Evolutionary conservation across 2,329 filamentous ascomycete species (phyloP), one percentile per base, ranked within the genome.

Genomic region (Xylogone sp.): DNA sequence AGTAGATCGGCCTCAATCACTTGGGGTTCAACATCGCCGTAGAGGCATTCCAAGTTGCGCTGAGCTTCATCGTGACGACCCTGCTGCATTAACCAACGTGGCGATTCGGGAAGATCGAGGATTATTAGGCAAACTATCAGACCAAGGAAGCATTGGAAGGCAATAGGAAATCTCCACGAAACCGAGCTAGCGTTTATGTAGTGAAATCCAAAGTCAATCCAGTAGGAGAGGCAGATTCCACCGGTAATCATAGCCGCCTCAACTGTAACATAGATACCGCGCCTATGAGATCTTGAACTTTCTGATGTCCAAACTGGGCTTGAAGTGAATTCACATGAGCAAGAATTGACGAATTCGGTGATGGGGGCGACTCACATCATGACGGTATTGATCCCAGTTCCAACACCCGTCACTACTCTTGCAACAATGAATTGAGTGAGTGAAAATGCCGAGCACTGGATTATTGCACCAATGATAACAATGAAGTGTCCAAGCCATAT

Each of bases 81-180:
- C 49, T 79, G 68, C 66, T 87, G 88, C 68, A 88, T 72, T 6
- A 89, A 76, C 70, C 77, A 89, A 10, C 86, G 82, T 0, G 86
- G 86, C 0, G 84, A 88, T 65, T 90, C 86, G 4, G 44, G 44
- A 3, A 46, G 21, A 22, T 46, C 44, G 10, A 46, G 44, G 16
- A 46, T 16, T 16, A 70, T 65, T 31, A 31, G 27, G 27, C 27
- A 31, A 7, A 31, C 27, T 13, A 83, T 74, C 12, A 83, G 6
- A 24, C 78, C 80, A 61, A 84, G 84, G 19, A 76, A 59, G 42
- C 82, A 72, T 59, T 78, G 76, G 60, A 79, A 76, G 2, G 72
- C 75, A 19, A 84, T 69, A 1, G 82, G 82, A 61, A 84, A 83
- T 2, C 82, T 71, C 82, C 82, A 79, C 0, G 71, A 64, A 31